Base-by-base conservation (phyloP, 192 early-diverging fungal species). In the Coemansia sp. region DNA sequence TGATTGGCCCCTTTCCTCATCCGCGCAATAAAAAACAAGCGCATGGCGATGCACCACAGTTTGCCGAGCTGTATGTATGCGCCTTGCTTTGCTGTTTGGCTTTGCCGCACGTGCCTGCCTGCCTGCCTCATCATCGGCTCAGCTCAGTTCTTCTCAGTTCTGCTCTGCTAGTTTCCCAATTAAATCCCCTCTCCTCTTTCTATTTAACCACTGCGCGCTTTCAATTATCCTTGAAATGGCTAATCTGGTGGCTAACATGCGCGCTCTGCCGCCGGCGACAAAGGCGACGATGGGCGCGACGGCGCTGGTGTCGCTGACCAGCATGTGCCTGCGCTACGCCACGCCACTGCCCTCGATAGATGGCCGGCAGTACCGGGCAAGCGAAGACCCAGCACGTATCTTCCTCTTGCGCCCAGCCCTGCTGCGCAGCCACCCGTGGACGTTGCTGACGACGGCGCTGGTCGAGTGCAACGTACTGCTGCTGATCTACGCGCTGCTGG, bases 361-460 rank as follows among this genome's bases (percentile, higher is more conserved):
- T n/a, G 60, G 69, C 53, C 24, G 50, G 25, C 10, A 41, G 27
- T 36, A 26, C 14, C 6, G 17, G 23, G 61, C 53, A 11, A 38
- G 39, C 26, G 29, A 25, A 11, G 72, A 76, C 52, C 56, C 62
- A 0, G 66, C 55, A 15, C 56, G 61, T 27, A 58, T 60, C 46
- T 39, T 78, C 11, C 52, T 65, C n/a, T 55, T 73, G 60, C 66
- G 69, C 0, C 58, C 77, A 0, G 68, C 63, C 8, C 44, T 53
- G 25, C 30, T 62, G 9, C 14, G 29, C 27, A 55, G 56, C 39
- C 65, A 68, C 33, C 70, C 77, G 20, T 78, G 77, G 77, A 73
- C 70, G 20, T 39, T 78, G 4, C 15, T 63, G 33, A 68, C 70
- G 9, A 52, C 69, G 9, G 34, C 49, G 25, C 54, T 68, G 23